These are phyloP conservation scores for Boletus subparvulus DNA, from an alignment of 768 basidiomycete genomes.

Conservation along the genomic window DNA sequence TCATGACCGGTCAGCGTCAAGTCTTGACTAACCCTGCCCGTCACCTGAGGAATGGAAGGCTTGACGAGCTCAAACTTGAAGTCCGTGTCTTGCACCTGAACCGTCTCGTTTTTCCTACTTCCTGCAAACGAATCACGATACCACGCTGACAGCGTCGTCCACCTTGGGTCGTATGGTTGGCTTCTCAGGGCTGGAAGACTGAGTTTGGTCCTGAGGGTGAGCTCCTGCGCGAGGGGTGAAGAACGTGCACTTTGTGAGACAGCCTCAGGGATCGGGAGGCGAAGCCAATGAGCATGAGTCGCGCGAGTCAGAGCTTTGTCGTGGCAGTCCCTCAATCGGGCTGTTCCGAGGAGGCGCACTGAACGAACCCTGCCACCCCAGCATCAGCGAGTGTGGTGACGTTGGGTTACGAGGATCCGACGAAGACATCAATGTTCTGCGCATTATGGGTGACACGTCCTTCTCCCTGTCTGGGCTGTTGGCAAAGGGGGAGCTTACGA, in stretches of 20 bases:
- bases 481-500: slow-evolving; percentile 10
- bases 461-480: slow-evolving; percentile 19
- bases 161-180: slow-evolving; percentile 25
- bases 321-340: slow-evolving; percentile 21
- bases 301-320: slow-evolving; percentile 26
- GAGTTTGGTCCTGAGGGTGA: slow-evolving; percentile 55
- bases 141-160: slow-evolving; percentile 32
- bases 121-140: slow-evolving; percentile 20
- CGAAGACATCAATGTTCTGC: slow-evolving; percentile 13
- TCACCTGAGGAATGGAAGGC: slow-evolving; percentile 48
- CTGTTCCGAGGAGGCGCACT: slow-evolving; percentile 16
- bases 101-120: slow-evolving; percentile 47
- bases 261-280: slow-evolving; percentile 40
- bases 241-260: slow-evolving; percentile 32
- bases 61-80: slow-evolving; percentile 63
- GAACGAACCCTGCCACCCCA: slow-evolving; percentile 14
- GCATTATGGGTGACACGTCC: slow-evolving; percentile 15
- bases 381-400: slow-evolving; percentile 15
- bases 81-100: slow-evolving; percentile 80
- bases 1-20: slow-evolving; percentile 39
- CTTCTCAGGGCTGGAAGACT: slow-evolving; percentile 64
- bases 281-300: slow-evolving; percentile 40
- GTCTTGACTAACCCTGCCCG: slow-evolving; percentile 54
- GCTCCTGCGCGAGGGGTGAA: slow-evolving; percentile 30
- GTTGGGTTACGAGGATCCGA: slow-evolving; percentile 8